Conservation (phyloP, 2,329 filamentous ascomycete genomes). For the Fusarium devonianum region DNA sequence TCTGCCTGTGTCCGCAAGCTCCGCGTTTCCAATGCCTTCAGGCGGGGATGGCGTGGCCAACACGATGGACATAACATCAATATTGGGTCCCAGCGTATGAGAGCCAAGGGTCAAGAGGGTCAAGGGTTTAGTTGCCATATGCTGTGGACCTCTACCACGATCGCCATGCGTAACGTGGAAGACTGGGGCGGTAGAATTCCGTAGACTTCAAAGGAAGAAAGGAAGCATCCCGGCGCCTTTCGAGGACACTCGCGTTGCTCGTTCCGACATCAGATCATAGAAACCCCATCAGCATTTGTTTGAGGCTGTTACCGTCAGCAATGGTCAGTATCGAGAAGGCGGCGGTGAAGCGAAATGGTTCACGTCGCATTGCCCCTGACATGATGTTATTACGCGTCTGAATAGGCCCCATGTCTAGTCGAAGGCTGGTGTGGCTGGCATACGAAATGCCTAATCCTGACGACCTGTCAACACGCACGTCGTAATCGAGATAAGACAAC, state of each 20-base stretch:
- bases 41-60: slow-evolving; percentile 8
- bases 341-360: not conserved
- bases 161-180: slow-evolving; percentile 9
- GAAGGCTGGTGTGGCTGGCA: slow-evolving; percentile 1
- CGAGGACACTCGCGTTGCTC: not conserved
- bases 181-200: not conserved
- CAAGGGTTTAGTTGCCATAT: too few species aligned
- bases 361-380: not conserved
- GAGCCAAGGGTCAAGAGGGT: slow-evolving; percentile 1
- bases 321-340: not conserved
- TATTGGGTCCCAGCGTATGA: slow-evolving; percentile 15
- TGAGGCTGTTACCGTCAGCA: not conserved
- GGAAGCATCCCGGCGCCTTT: too few species aligned
- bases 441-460: slow-evolving; percentile 22
- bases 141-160: slow-evolving; percentile 7
- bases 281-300: not conserved
- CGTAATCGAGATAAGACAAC: not conserved
- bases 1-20: slow-evolving; percentile 11
- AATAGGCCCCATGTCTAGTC: slow-evolving; percentile 5
- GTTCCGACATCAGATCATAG: not conserved
- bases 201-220: not conserved
- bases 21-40: slow-evolving; percentile 3
- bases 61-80: slow-evolving; percentile 6
- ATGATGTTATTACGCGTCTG: slow-evolving; percentile 1
- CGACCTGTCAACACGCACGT: not conserved